Evolutionary conservation across 257 asterid species (phyloP).

Genomic region (Plantago ovata): DNA sequence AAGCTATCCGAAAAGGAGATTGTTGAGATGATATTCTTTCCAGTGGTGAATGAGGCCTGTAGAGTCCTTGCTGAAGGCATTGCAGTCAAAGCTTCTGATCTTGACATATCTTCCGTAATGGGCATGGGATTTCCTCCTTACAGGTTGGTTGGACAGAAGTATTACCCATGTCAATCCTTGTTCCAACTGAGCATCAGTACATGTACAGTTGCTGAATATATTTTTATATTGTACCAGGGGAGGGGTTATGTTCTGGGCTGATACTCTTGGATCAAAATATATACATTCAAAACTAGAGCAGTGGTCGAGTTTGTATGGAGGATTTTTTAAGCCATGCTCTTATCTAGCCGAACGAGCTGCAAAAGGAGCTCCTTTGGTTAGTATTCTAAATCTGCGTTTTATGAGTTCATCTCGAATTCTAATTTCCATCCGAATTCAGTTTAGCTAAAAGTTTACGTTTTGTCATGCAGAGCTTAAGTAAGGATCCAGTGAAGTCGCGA

Average conservation of each 20-base stretch:
- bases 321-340: constrained; percentile 79
- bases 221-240: constrained; percentile 51
- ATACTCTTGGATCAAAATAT: constrained; percentile 80
- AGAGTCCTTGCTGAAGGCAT: constrained; percentile 90
- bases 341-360: constrained; percentile 80
- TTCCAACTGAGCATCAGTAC: no score
- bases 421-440: background rate
- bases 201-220: no score
- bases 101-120: constrained; percentile 89
- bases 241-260: constrained; percentile 93
- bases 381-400: constrained; percentile 20
- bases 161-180: no score
- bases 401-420: background rate
- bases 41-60: constrained; percentile 94
- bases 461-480: constrained; percentile 46
- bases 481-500: constrained; percentile 51
- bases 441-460: background rate
- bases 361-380: constrained; percentile 79
- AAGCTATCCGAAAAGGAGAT: constrained; percentile 78
- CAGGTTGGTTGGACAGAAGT: constrained; percentile 56
- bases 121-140: constrained; percentile 99
- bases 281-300: constrained; percentile 75
- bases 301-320: constrained; percentile 70
- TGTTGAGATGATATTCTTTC: constrained; percentile 90
- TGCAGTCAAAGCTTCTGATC: constrained; percentile 87